Base-by-base conservation (phyloP, 1,284 basidiomycete genomes). In the Boletus albobrunnescens region DNA sequence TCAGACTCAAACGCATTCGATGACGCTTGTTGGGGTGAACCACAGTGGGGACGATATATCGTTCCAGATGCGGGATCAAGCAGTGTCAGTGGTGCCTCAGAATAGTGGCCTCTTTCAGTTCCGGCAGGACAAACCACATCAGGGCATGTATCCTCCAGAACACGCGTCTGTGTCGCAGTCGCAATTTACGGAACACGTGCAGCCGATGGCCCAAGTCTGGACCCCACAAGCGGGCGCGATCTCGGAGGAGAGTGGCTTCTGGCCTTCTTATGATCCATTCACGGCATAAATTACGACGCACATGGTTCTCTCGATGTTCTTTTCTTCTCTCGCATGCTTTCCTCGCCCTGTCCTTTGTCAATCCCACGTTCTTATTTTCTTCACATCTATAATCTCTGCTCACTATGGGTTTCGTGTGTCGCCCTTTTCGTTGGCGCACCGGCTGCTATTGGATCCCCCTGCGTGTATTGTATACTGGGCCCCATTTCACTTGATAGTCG, bases 191-290 rank as follows among this genome's bases (percentile, higher is more conserved):
- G 59, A 58, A 27, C 57, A 57, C 20, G 16, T 43, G 12, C 58
- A 53, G 14, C 24, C 55, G 16, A 56, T 64, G 23, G 14, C 46
- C 2, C 52, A 51, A 28, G 17, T 46, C 4, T 61, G 59, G 59
- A 43, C 52, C 2, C 50, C 53, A 3, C 61, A 62, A 49, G 4
- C 55, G 3, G 39, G 38, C 4, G 3, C 50, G 12, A 39, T 61
- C 13, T 37, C 58, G 11, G 60, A 64, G 19, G 57, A 52, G 17
- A 32, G 16, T 33, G 36, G 49, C 22, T 64, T 56, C 32, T 61
- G 59, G 59, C 61, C 51, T 36, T 14, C 59, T 38, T 64, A 62
- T 43, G 61, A 63, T 17, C 49, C 46, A 13, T 64, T 62, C 42
- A 46, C 60, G 41, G 31, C 55, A 44, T 54, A 47, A 59, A 14